Evolutionary conservation across 2,329 filamentous ascomycete species (phyloP), one percentile per base, ranked within the genome.

Genomic region (Colletotrichum sp.): DNA sequence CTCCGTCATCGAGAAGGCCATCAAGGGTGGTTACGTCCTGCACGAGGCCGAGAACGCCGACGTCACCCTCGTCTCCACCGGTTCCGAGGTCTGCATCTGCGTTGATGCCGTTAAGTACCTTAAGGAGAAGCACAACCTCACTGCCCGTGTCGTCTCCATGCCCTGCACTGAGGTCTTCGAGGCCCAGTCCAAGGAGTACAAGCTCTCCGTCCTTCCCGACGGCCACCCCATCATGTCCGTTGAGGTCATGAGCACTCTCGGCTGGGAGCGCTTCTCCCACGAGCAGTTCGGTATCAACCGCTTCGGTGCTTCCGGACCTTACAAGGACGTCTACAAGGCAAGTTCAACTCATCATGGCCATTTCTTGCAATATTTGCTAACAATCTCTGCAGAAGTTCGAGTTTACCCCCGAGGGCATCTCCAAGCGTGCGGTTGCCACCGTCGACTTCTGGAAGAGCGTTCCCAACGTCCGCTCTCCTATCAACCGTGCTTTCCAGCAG

Each of bases 211-310:
- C 80, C 92, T 99, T 78, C 97, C 96, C 82, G 96, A 98, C 85
- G 96, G 96, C 80, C 96, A 98, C 85, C 96, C 97, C 80, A 92
- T 96, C 78, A 87, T 99, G 87, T 98, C 95, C 72, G 95, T 99
- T 81, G 97, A 99, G 91, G 96, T 96, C 86, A 98, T 98, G 95
- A 94, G 92, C 87, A 99, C 97, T 81, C 93, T 98, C 88, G 97
- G 97, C 81, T 99, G 97, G 97, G 96, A 99, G 92, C 95, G 96
- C 87, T 99, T 99, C 90, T 95, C 96, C 76, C 96, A 99, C 89
- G 97, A 99, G 93, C 97, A 99, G 90, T 99, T 99, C 84, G 97
- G 97, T 86, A 93, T 99, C 80, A 99, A 99, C 94, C 93, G 97
- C 86, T 99, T 99, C 88, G 97, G 97, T 93, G 96, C 96, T 80